phyloP scores from a whole-genome alignment of 2,329 filamentous ascomycete genomes.

The Colletotrichum acutatum region DNA sequence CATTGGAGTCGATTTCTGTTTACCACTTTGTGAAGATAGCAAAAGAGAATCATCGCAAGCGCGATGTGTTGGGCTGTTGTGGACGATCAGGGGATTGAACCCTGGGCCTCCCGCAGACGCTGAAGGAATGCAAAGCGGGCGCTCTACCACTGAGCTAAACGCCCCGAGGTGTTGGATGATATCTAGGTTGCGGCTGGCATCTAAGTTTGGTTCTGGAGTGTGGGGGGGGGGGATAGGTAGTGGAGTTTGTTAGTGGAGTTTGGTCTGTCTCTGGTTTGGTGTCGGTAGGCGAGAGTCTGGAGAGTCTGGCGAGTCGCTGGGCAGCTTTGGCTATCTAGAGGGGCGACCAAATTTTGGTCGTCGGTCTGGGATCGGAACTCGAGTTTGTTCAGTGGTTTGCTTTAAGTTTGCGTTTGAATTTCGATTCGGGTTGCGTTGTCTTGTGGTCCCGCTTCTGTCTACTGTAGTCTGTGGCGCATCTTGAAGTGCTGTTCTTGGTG shows the following conservation, averaged over 20 bases:
- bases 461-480: too few species aligned
- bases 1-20: too few species aligned
- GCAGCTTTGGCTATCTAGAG: not conserved
- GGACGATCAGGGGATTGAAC: slow-evolving; percentile 19
- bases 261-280: not conserved
- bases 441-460: too few species aligned
- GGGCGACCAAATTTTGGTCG: too few species aligned
- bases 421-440: too few species aligned
- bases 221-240: too few species aligned
- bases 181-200: accelerated
- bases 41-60: accelerated
- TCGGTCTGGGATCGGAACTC: too few species aligned
- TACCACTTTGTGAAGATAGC: too few species aligned
- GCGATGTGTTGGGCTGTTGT: not conserved
- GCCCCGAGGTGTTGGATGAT: not conserved
- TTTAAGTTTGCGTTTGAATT: too few species aligned
- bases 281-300: not conserved
- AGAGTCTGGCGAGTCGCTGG: too few species aligned
- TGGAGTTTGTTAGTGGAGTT: not conserved
- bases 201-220: not conserved
- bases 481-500: not conserved
- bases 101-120: slow-evolving; percentile 12
- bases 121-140: slow-evolving; percentile 6
- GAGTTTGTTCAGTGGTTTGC: too few species aligned
- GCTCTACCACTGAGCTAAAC: slow-evolving; percentile 13